These are phyloP conservation scores for Aspergillus homomorphus DNA, from an alignment of 495 filamentous ascomycete genomes.

Conservation along the genomic window DNA sequence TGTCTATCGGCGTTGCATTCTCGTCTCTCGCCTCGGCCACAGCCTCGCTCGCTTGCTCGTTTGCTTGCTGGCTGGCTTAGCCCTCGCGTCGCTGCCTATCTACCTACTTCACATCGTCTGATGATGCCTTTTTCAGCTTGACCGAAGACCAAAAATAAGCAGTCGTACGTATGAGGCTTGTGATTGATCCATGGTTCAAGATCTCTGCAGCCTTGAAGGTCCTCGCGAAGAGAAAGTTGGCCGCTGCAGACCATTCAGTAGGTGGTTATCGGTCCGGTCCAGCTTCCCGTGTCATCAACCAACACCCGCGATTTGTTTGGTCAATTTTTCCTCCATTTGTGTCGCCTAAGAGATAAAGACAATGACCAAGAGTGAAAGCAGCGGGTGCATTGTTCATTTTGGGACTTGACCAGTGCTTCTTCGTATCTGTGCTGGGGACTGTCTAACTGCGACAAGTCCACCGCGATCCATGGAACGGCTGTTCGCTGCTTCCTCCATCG, in stretches of 20 bases:
- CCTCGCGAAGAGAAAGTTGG: background rate
- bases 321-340: background rate
- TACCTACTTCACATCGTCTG: background rate
- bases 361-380: background rate
- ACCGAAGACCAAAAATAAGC: background rate
- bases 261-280: background rate
- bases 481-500: background rate
- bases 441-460: slow-evolving; percentile 1
- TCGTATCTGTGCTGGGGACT: background rate
- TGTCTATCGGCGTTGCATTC: background rate
- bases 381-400: slow-evolving; percentile 13
- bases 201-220: background rate
- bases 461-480: slow-evolving; percentile 10
- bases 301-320: background rate
- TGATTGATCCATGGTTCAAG: background rate
- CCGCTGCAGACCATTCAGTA: background rate
- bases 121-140: background rate
- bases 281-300: background rate
- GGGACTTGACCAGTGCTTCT: slow-evolving; percentile 7
- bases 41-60: background rate
- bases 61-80: background rate
- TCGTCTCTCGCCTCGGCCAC: background rate
- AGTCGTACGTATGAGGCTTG: background rate
- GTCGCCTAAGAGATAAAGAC: background rate
- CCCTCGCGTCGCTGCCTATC: background rate